Base-by-base conservation (phyloP, 306 rosid species). In the Quercus dentata region DNA sequence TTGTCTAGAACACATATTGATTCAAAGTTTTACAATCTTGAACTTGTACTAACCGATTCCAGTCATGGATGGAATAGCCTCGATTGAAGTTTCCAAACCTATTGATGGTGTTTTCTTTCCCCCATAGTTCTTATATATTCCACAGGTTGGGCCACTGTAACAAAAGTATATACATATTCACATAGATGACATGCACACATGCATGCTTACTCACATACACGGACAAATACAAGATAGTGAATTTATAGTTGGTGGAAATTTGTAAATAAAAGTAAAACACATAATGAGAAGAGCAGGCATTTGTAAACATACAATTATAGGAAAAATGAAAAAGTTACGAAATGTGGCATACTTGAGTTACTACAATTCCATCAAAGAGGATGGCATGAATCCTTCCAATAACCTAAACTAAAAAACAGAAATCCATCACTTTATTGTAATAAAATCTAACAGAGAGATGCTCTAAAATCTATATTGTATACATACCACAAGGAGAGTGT, bases 301-400 rank as follows among this genome's bases (percentile, higher is more conserved):
- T 33, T 62, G 54, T 2, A 69, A 52, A 31, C 21, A 20, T 62
- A 38, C 6, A 38, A 38, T 30, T 30, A 30, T 4, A 30, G 5
- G 33, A 3, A 30, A 30, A 30, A 70, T 12, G 75, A 64, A 49
- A 75, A 38, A 46, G 67, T 56, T 3, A 33, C 72, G 68, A 74
- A 74, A 84, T 79, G 81, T 70, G 74, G 38, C 90, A 74, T 89
- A 91, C 99, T 76, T 95, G 94, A 1, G 91, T 91, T 81, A 91
- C 96, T 27, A 92, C 90, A 0, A 93, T 90, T 82, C 99, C 99
- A 83, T 95, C 90, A 9, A 95, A 38, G 46, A 91, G 98, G 78
- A 95, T 86, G 28, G 97, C 98, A 80, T 95, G 99, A 79, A 95
- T 95, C 78, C 92, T 92, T 85, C 99, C 97, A 97, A 95, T 95